Evolutionary conservation across 257 asterid species (phyloP), one percentile per base, ranked within the genome.

Genomic region (Coffea eugenioides): DNA sequence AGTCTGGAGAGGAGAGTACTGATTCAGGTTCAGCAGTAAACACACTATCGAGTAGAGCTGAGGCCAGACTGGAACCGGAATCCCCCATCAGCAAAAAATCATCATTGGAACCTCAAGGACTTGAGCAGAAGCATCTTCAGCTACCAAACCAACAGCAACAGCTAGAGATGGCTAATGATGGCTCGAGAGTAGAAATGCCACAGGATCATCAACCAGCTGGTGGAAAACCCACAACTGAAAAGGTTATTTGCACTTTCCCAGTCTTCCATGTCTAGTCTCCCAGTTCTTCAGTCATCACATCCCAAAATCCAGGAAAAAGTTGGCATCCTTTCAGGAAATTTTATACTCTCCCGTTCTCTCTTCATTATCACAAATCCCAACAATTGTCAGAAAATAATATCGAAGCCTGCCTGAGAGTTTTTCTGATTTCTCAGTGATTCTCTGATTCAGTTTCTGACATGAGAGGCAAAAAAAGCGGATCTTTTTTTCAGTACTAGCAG

Each of bases 1-100:
- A 83, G 88, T 91, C 98, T 76, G 96, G 93, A 84, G 97, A 88
- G 79, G 97, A 87, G 82, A 96, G 96, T 76, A 88, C 87, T 16
- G 76, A 91, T 86, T 91, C 97, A 39, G 92, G 87, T 34, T 92
- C 94, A 81, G 94, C 87, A 61, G 81, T 87, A 45, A 90, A 91
- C 81, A 87, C 92, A 36, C 81, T 89, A 77, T 86, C 85, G 68
- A 87, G 83, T 82, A 83, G 76, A 85, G 71, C 89, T 57, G 89
- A 89, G 79, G 57, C 81, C 23, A 70, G 85, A 49, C 70, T 90
- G 39, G 91, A 88, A 56, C 87, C 96, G 34, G 95, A 94, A 49
- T 92, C 98, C 45, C 95, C 97, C n/a, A 77, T 88, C 23, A 89
- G 95, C 67, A 81, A 80, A 76, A 88, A 84, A 71, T 77, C 89